phyloP scores from a whole-genome alignment of 495 filamentous ascomycete genomes.

The Neurospora tetrasperma region DNA sequence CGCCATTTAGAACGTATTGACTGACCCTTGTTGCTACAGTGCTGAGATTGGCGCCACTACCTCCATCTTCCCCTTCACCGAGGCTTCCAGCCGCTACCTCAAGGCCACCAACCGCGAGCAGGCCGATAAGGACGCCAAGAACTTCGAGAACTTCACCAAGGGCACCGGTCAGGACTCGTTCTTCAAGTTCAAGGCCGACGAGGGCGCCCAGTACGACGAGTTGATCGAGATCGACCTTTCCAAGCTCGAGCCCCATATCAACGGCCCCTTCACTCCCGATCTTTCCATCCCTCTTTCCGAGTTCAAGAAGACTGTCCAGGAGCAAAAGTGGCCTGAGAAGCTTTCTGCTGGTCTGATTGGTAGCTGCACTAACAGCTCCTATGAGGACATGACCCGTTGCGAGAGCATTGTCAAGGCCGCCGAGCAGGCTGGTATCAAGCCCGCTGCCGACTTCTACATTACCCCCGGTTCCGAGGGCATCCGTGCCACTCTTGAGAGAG shows the following conservation, averaged over 20 bases:
- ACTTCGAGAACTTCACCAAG: constrained; percentile 37
- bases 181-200: constrained; percentile 56
- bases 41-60: constrained; percentile 95
- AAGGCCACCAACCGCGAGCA: constrained; percentile 68
- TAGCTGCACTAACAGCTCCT: constrained; percentile 97
- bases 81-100: constrained; percentile 57
- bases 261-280: constrained; percentile 94
- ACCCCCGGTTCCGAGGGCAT: constrained; percentile 97
- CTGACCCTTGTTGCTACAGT: not conserved
- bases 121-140: constrained; percentile 53
- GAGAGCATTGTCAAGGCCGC: constrained; percentile 90
- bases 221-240: constrained; percentile 88
- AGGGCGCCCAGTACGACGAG: constrained; percentile 78
- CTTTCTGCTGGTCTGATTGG: constrained; percentile 91
- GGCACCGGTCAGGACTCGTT: constrained; percentile 25
- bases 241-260: constrained; percentile 88
- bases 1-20: not conserved
- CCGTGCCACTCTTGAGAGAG: constrained; percentile 79
- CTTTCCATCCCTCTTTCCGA: constrained; percentile 81
- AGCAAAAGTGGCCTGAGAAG: constrained; percentile 81
- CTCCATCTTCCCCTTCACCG: constrained; percentile 63
- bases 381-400: constrained; percentile 93
- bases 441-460: constrained; percentile 85
- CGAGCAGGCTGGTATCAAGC: constrained; percentile 72
- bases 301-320: constrained; percentile 72